Evolutionary conservation across 148 eudicot genomes (phyloP), one percentile per base, ranked within the genome.

Genomic region (Nyssa sinensis): DNA sequence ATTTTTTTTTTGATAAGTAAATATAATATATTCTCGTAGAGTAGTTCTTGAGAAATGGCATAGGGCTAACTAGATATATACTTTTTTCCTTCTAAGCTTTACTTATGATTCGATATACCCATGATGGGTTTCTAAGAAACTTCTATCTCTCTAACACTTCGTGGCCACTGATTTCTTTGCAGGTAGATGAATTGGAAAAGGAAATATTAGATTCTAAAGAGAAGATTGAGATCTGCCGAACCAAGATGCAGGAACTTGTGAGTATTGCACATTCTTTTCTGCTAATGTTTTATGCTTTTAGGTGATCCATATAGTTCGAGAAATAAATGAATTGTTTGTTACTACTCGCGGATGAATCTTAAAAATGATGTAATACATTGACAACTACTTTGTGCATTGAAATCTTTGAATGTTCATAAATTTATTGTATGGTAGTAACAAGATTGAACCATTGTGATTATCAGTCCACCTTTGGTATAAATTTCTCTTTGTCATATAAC

Each of bases 181-280:
- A 96, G 99, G 99, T 96, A 49, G 90, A 82, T 79, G 98, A 96
- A 66, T 64, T 96, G 82, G 99, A 96, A 84, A 93, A 96, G 84
- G 98, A 96, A 53, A 93, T 96, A 67, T 75, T 84, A 71, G 99
- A 96, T 64, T 81, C 99, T 39, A 89, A 85, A 73, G 91, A 96
- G 72, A 91, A 93, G 80, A 89, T 79, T 75, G 93, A 93, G 72
- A 91, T 89, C 85, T 96, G 80, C 82, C 91, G 92, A 64, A 80
- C 88, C 74, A 96, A 93, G 86, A 93, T 96, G 98, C 99, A 96
- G 76, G 99, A 96, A 85, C 84, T 96, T 77, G 99, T 93, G 77
- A 84, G 98, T 86, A 64, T 76, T 10, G 2, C 2, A 3, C 51
- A 14, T 19, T 13, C 12, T 41, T 41, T 44, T 44, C 0, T 11